phyloP scores from a whole-genome alignment of 176 grass and related monocot species.

The Lolium multiflorum region DNA sequence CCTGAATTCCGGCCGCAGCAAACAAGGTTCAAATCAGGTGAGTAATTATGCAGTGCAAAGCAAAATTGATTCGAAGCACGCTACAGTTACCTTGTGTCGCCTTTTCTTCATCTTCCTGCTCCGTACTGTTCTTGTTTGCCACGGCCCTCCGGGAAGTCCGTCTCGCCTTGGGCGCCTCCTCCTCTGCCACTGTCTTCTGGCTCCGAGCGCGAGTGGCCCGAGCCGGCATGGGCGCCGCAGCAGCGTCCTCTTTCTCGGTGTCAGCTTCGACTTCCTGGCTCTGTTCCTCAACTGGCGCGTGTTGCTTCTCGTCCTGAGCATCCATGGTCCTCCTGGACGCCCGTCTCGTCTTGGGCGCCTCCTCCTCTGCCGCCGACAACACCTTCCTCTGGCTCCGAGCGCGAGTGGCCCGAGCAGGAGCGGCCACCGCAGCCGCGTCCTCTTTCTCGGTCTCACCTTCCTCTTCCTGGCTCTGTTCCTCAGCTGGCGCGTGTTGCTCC shows the following conservation, averaged over 20 bases:
- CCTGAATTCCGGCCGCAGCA: background rate
- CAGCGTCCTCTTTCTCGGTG: background rate
- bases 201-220: constrained; percentile 19
- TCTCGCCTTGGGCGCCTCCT: constrained; percentile 24
- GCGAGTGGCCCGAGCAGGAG: constrained; percentile 19
- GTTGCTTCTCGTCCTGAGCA: background rate
- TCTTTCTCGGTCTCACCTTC: background rate
- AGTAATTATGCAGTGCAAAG: background rate
- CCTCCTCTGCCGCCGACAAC: background rate
- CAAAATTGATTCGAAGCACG: background rate
- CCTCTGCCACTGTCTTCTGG: background rate
- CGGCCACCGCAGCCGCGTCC: background rate
- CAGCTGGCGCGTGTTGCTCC: background rate
- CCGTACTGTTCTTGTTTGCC: background rate
- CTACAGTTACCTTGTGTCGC: background rate
- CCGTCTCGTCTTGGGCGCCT: constrained; percentile 12
- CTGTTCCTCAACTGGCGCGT: too few species aligned
- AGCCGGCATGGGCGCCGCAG: background rate
- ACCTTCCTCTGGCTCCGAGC: background rate
- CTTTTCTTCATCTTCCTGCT: constrained; percentile 34
- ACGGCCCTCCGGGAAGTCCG: constrained; percentile 5
- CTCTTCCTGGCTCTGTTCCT: background rate
- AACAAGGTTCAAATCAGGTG: background rate
- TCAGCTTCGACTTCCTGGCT: too few species aligned
- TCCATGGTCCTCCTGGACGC: constrained; percentile 21